Evolutionary conservation across 2,329 filamentous ascomycete genomes (phyloP).

Genomic region (Alternaria arbusti): DNA sequence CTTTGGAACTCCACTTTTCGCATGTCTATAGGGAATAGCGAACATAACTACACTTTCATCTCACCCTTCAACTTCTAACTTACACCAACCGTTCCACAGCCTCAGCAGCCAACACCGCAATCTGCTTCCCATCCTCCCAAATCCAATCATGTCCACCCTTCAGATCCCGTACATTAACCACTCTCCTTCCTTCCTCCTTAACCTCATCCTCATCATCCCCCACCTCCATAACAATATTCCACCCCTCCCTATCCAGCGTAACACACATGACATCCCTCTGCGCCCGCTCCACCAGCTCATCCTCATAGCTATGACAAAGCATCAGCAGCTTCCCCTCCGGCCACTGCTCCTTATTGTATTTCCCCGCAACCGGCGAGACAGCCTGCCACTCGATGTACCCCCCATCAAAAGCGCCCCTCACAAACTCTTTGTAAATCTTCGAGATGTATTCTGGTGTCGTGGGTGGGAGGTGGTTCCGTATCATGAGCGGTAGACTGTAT

Average conservation of each 20-base stretch:
- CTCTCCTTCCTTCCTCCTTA: constrained; percentile 32
- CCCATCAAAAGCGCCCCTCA: constrained; percentile 66
- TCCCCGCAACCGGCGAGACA: constrained; percentile 60
- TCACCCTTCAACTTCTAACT: background rate
- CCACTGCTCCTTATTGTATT: constrained; percentile 53
- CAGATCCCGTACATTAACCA: constrained; percentile 55
- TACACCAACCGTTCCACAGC: constrained; percentile 27
- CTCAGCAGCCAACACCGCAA: constrained; percentile 55
- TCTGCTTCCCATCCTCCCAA: constrained; percentile 65
- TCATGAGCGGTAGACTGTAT: constrained; percentile 67
- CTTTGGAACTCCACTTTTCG: constrained; percentile 16
- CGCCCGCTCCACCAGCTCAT: constrained; percentile 59
- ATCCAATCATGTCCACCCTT: constrained; percentile 68
- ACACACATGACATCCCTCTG: constrained; percentile 65
- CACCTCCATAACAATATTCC: constrained; percentile 38
- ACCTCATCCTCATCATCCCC: constrained; percentile 33
- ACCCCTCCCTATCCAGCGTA: constrained; percentile 55
- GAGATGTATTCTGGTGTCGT: constrained; percentile 31
- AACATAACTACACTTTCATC: background rate
- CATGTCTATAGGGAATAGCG: constrained; percentile 17
- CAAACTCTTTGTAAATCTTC: constrained; percentile 64
- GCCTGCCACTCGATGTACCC: constrained; percentile 12
- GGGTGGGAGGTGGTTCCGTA: constrained; percentile 51
- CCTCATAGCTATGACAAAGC: constrained; percentile 55
- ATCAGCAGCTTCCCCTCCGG: constrained; percentile 47